Evolutionary conservation across 2,329 filamentous ascomycete species (phyloP).

Genomic region (Hirsutella rhossiliensis): DNA sequence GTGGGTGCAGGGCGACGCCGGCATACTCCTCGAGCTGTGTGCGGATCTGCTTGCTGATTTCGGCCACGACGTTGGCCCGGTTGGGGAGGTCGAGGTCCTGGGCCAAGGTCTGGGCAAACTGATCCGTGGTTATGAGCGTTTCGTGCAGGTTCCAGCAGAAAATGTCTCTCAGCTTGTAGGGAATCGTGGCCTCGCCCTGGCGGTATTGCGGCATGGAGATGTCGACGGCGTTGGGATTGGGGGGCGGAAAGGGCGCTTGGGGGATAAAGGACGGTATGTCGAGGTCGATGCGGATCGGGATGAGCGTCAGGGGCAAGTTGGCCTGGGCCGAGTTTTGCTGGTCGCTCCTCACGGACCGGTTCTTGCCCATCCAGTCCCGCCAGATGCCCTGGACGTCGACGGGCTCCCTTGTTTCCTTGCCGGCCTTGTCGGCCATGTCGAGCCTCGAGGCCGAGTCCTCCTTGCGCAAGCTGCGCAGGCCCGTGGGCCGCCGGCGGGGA

Average conservation of each 20-base stretch:
- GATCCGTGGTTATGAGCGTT: conserved; percentile 83
- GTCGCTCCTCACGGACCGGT: conserved; percentile 40
- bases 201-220: conserved; percentile 68
- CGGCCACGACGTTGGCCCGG: conserved; percentile 52
- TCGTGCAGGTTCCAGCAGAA: conserved; percentile 98
- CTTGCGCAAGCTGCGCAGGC: conserved; percentile 68
- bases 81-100: conserved; percentile 88
- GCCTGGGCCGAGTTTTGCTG: conserved; percentile 53
- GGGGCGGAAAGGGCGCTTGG: conserved; percentile 50
- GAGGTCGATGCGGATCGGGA: conserved; percentile 92
- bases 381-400: conserved; percentile 84
- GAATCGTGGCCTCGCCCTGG: conserved; percentile 64
- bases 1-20: conserved; percentile 80
- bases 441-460: conserved; percentile 55
- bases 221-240: conserved; percentile 52
- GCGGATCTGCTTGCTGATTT: conserved; percentile 89
- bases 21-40: conserved; percentile 95
- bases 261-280: conserved; percentile 73
- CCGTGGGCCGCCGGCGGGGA: conserved; percentile 65
- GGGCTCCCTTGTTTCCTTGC: conserved; percentile 68
- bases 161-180: conserved; percentile 84
- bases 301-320: conserved; percentile 74
- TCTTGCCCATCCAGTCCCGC: conserved; percentile 89
- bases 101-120: conserved; percentile 83
- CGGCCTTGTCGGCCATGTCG: conserved; percentile 62